phyloP scores from a whole-genome alignment of 345 rosid species.

The Salix arbutifolia region DNA sequence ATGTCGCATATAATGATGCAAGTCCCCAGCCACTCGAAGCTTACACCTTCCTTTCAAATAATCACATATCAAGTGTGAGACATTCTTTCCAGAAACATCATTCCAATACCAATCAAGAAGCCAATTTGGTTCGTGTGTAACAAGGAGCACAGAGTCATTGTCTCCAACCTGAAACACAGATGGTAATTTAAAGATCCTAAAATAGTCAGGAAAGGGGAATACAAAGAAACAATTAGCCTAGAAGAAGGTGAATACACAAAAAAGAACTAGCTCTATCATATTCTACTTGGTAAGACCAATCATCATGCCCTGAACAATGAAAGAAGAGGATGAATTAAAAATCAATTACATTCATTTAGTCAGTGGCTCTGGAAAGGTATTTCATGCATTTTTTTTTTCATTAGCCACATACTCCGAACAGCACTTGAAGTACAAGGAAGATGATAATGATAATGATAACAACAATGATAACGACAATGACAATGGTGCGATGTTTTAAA shows the following conservation, averaged over 20 bases:
- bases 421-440: not conserved
- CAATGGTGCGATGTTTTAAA: not conserved
- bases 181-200: not conserved
- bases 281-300: not conserved
- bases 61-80: slow-evolving; percentile 71
- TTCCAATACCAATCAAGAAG: slow-evolving; percentile 97
- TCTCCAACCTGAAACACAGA: slow-evolving; percentile 53
- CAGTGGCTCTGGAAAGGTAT: not conserved
- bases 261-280: not conserved
- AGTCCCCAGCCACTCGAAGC: slow-evolving; percentile 91
- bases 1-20: slow-evolving; percentile 99
- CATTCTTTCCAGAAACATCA: slow-evolving; percentile 69
- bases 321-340: not conserved
- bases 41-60: slow-evolving; percentile 87
- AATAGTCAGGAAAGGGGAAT: not conserved
- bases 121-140: slow-evolving; percentile 98
- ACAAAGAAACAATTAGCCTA: not conserved
- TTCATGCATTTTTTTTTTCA: not conserved
- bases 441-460: not conserved
- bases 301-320: not conserved
- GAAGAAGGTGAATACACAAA: not conserved
- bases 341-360: not conserved
- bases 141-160: slow-evolving; percentile 71
- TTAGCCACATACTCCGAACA: not conserved
- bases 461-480: not conserved